Evolutionary conservation across 805 yeast species (phyloP), one percentile per base, ranked within the genome.

Genomic region (Monosporozyma solicola): DNA sequence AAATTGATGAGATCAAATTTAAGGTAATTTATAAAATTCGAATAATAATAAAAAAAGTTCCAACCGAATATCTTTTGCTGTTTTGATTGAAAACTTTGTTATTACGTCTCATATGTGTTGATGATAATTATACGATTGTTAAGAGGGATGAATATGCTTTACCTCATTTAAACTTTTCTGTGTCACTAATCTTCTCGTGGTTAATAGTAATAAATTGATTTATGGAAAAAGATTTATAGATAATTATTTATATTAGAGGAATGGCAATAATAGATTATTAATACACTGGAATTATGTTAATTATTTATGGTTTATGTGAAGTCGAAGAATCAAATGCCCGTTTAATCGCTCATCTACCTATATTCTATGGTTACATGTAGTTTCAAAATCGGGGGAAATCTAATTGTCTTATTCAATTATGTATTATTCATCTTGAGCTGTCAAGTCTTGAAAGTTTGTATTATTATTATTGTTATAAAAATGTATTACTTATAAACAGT

Each of bases 291-390:
- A 24, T 32, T 13, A 15, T 9, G 39, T 7, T 22, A 16, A 41
- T 41, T 29, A 31, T 10, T 29, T 41, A 15, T 24, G 41, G 45
- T 27, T 27, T 4, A 31, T 37, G 39, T 53, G 54, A 50, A 59
- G 55, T 62, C 70, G 61, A 59, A 67, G 61, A 67, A 51, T 59
- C 54, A 61, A 56, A 55, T 48, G 59, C 72, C 73, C 71, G 61
- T 64, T 66, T 70, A 70, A 70, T 70, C 73, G 71, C 73, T 70
- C 72, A 61, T 62, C 72, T 69, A 67, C 69, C 67, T 61, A 48
- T 43, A 48, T 51, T 56, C 54, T 53, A 63, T 69, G 66, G 64
- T 68, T 67, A 72, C 48, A 56, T 68, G 73, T 60, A 68, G 73
- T 69, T 69, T 69, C 73, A 69, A 61, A 68, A 61, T 53, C 62